Evolutionary conservation across 163 green algal genomes (phyloP).

Genomic region (Chlorella variabilis): DNA sequence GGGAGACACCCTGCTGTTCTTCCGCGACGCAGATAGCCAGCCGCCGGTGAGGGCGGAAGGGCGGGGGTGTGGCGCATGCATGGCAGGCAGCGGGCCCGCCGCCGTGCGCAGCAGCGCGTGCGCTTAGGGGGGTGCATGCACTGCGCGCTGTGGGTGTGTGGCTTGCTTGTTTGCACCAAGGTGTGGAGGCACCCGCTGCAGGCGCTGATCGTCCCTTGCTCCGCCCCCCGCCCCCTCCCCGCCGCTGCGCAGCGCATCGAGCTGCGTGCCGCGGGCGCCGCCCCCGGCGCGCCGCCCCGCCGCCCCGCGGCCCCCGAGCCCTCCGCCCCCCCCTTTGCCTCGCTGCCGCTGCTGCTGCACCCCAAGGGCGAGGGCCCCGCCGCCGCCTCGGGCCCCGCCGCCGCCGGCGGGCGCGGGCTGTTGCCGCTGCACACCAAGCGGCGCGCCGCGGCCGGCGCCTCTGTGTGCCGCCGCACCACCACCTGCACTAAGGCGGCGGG

Average conservation of each 20-base stretch:
- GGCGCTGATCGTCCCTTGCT: too few relatives aligned
- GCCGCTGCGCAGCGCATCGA: slow-evolving; percentile 3
- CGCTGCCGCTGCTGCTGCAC: slow-evolving; percentile 41
- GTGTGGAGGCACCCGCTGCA: too few relatives aligned
- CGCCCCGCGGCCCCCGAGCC: background rate
- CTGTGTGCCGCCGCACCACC: slow-evolving; percentile 44
- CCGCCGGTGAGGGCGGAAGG: slow-evolving; percentile 42
- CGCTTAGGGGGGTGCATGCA: background rate
- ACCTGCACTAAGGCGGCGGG: slow-evolving; percentile 53
- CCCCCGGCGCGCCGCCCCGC: background rate
- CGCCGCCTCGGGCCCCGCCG: background rate
- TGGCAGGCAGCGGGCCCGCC: background rate
- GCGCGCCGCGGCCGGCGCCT: too few relatives aligned
- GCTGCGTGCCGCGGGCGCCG: background rate
- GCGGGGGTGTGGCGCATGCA: too few relatives aligned
- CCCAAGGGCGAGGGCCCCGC: background rate
- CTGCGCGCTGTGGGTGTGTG: background rate
- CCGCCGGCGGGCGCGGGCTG: background rate
- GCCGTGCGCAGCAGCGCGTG: background rate
- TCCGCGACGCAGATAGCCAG: background rate
- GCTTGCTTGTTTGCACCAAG: too few relatives aligned
- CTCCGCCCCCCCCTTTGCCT: slow-evolving; percentile 18
- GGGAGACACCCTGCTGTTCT: slow-evolving; percentile 51
- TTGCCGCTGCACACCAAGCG: too few relatives aligned
- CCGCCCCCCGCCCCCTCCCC: background rate